Conservation (phyloP, 2,329 filamentous ascomycete species). For the Phialophora chinensis region DNA sequence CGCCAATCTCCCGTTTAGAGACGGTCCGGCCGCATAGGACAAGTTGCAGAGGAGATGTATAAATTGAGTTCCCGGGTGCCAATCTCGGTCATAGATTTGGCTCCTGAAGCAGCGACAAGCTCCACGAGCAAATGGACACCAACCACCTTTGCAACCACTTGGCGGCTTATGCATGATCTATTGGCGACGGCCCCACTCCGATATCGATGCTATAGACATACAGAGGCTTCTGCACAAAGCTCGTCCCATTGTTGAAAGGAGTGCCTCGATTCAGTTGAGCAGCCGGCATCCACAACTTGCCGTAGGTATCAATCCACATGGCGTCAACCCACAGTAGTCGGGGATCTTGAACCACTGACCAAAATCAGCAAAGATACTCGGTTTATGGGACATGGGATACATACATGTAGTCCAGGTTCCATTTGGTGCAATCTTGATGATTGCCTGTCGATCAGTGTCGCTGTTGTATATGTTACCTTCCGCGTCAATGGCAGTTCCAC, state of each 20-base stretch:
- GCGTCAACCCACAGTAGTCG: slow-evolving; percentile 31
- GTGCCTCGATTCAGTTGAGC: slow-evolving; percentile 29
- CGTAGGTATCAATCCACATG: slow-evolving; percentile 30
- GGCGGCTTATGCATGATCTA: slow-evolving; percentile 26
- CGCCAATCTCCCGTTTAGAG: no score
- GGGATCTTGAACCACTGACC: slow-evolving; percentile 26
- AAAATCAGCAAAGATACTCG: neutral
- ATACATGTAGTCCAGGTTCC: slow-evolving; percentile 24
- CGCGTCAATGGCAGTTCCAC: slow-evolving; percentile 49
- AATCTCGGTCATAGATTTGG: no score
- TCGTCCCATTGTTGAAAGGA: slow-evolving; percentile 25
- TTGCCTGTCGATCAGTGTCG: slow-evolving; percentile 42
- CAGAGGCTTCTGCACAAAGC: slow-evolving; percentile 20
- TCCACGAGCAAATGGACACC: no score
- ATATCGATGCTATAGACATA: slow-evolving; percentile 29
- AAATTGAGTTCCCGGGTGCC: no score
- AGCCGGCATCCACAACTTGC: slow-evolving; percentile 32
- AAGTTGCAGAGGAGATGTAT: no score
- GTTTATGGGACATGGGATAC: neutral
- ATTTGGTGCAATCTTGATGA: slow-evolving; percentile 31
- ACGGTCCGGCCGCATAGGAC: no score
- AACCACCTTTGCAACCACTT: no score
- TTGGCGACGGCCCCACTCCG: slow-evolving; percentile 23
- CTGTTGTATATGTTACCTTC: slow-evolving; percentile 48
- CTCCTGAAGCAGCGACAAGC: no score